Percentiles rank a stretch among this genome's conserved stretches.
Evolutionary conservation across 2,329 filamentous ascomycete genomes (phyloP).

Genomic region (Diaporthe amygdali): DNA sequence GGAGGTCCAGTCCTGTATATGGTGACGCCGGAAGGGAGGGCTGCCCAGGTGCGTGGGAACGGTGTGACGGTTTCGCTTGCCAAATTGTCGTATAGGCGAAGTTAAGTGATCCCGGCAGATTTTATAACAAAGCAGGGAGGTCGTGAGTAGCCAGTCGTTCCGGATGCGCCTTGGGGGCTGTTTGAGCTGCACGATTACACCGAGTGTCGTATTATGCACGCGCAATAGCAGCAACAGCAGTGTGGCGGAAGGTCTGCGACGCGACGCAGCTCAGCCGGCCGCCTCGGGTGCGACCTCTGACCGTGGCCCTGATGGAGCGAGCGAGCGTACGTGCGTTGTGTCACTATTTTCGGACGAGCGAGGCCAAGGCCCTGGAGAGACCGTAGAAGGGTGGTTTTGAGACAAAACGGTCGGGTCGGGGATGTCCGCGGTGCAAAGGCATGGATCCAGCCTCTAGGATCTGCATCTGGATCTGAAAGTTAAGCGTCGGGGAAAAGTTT

Average conservation of each 20-base stretch:
- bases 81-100: background rate
- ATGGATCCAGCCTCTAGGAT: background rate
- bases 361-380: background rate
- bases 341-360: constrained; percentile 2
- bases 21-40: background rate
- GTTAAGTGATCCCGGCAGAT: background rate
- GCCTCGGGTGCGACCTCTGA: background rate
- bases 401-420: background rate
- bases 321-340: background rate
- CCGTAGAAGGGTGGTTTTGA: background rate
- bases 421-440: background rate
- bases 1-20: too few relatives aligned
- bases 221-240: background rate
- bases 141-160: background rate
- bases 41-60: background rate
- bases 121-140: background rate
- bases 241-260: background rate
- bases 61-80: background rate
- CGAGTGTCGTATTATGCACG: background rate
- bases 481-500: background rate
- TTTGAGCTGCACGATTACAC: constrained; percentile 8
- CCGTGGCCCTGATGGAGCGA: background rate
- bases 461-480: background rate
- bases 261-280: background rate
- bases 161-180: constrained; percentile 10